These are phyloP conservation scores for Boletus rex-veris DNA, from an alignment of 768 basidiomycete species.

Conservation along the genomic window DNA sequence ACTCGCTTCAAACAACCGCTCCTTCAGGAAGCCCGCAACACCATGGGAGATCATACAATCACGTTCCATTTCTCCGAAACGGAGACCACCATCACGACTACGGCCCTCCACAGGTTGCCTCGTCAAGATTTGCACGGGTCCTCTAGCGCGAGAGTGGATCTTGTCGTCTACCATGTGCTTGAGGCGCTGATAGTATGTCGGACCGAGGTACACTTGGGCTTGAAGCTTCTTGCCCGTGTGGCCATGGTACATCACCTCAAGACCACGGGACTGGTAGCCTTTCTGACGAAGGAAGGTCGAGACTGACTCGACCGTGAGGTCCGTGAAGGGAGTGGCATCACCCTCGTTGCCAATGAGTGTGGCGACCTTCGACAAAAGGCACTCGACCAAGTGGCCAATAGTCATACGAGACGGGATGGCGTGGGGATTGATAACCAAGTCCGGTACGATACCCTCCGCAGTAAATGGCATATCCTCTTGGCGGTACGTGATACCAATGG, in stretches of 20 bases:
- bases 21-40: constrained; percentile 96
- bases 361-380: constrained; percentile 92
- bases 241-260: constrained; percentile 98
- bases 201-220: constrained; percentile 97
- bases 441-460: constrained; percentile 92
- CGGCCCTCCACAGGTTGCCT: constrained; percentile 98
- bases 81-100: constrained; percentile 96
- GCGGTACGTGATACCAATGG: constrained; percentile 98
- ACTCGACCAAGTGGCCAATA: constrained; percentile 98
- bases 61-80: constrained; percentile 99
- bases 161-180: constrained; percentile 99
- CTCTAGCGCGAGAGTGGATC: constrained; percentile 96
- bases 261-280: constrained; percentile 95
- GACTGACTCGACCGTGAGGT: constrained; percentile 96
- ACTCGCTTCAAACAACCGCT: constrained; percentile 91
- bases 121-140: constrained; percentile 96
- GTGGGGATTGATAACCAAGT: constrained; percentile 98
- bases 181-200: constrained; percentile 97
- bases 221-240: constrained; percentile 98
- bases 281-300: constrained; percentile 84
- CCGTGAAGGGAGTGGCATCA: constrained; percentile 98
- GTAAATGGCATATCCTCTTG: constrained; percentile 99
- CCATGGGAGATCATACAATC: constrained; percentile 99
- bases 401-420: constrained; percentile 99
- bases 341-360: constrained; percentile 96